Conservation (phyloP, 2,329 filamentous ascomycete species). For the Hymenoscyphus linearis region DNA sequence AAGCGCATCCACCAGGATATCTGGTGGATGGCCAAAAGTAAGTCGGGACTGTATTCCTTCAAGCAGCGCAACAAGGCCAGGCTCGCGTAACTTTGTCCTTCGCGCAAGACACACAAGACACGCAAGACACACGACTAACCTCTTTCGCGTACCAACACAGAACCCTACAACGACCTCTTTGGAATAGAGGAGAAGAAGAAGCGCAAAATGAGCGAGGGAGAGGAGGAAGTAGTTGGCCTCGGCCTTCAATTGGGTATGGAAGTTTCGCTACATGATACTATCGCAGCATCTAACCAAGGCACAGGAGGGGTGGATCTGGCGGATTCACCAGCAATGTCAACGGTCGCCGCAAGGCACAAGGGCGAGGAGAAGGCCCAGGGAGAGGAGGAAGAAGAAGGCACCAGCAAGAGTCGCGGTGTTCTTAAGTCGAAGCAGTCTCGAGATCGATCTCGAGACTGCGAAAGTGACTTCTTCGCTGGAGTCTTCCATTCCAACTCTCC, state of each 20-base stretch:
- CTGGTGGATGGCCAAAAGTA: neutral
- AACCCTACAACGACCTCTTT: neutral
- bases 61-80: neutral
- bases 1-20: neutral
- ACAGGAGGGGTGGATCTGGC: neutral
- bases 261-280: neutral
- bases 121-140: no score
- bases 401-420: neutral
- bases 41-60: neutral
- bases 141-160: neutral
- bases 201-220: neutral
- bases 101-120: neutral
- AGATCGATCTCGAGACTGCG: neutral
- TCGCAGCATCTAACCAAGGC: neutral
- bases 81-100: neutral
- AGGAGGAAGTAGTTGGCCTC: neutral
- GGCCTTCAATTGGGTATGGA: neutral
- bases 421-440: neutral
- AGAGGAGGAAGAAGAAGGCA: neutral
- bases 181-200: neutral
- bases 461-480: neutral
- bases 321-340: neutral
- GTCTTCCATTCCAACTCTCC: neutral
- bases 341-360: neutral
- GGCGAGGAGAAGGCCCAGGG: neutral